These are phyloP conservation scores for Crithidia brevicula DNA, from an alignment of 208 protist species.

Conservation along the genomic window DNA sequence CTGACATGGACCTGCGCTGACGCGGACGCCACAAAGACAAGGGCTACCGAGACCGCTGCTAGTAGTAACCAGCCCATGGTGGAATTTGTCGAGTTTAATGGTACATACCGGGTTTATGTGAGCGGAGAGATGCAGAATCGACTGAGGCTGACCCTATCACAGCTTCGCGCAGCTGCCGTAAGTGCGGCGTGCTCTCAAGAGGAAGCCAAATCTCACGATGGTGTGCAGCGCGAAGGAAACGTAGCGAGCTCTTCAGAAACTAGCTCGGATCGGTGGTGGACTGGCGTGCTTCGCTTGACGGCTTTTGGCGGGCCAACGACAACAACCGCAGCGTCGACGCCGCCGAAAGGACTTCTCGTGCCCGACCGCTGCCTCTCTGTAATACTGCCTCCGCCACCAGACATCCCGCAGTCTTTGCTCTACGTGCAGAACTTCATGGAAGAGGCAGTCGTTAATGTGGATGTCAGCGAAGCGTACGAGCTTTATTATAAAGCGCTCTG, in stretches of 20 bases:
- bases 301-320: background rate
- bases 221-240: background rate
- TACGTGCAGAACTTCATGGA: constrained; percentile 5
- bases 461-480: background rate
- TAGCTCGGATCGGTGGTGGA: constrained; percentile 1
- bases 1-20: constrained; percentile 10
- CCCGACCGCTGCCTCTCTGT: constrained; percentile 11
- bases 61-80: background rate
- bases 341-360: background rate
- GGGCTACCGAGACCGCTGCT: too few species aligned
- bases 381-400: constrained; percentile 18
- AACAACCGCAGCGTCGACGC: background rate
- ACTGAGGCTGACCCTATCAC: background rate
- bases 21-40: background rate
- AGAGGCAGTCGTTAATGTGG: constrained; percentile 11
- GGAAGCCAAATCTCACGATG: too few species aligned
- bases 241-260: background rate
- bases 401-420: background rate
- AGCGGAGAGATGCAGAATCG: background rate
- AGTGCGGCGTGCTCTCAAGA: too few species aligned
- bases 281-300: constrained; percentile 12
- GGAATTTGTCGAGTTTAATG: constrained; percentile 7
- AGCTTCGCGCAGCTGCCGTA: background rate
- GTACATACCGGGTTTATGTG: background rate
- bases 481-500: background rate